Percentiles rank a stretch among this genome's conserved stretches.
Evolutionary conservation across 331 rosid genomes (phyloP).

Genomic region (Ulmus americana): DNA sequence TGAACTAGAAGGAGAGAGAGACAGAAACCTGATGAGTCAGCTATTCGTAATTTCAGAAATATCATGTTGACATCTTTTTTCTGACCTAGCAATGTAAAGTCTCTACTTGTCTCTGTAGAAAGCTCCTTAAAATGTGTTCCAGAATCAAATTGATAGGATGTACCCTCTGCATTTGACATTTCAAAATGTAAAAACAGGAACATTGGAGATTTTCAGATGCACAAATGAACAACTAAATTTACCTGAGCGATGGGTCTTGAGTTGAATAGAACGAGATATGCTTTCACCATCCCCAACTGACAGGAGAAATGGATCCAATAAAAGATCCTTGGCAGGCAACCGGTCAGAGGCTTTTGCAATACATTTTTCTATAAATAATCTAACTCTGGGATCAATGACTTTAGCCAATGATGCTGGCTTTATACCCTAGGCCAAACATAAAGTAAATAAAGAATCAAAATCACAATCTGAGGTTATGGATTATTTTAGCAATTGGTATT

Average conservation of each 20-base stretch:
- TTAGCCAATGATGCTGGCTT: conserved; percentile 89
- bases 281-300: conserved; percentile 47
- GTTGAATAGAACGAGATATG: conserved; percentile 31
- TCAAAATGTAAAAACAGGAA: conserved; percentile 22
- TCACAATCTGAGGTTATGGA: not conserved
- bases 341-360: conserved; percentile 65
- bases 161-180: conserved; percentile 39
- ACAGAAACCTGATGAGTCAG: conserved; percentile 59
- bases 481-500: conserved; percentile 3
- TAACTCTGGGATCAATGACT: conserved; percentile 57
- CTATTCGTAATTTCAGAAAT: conserved; percentile 74
- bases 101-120: conserved; percentile 42
- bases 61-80: conserved; percentile 65
- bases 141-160: conserved; percentile 23
- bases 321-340: conserved; percentile 76
- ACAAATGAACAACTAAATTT: conserved; percentile 14
- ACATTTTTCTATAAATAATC: conserved; percentile 77
- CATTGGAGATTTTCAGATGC: conserved; percentile 5
- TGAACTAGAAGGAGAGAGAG: not conserved
- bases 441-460: not conserved
- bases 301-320: conserved; percentile 75
- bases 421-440: conserved; percentile 46
- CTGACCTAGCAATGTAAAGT: conserved; percentile 74
- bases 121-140: conserved; percentile 30
- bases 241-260: conserved; percentile 37